These are phyloP conservation scores for Cordyceps militaris DNA, from an alignment of 2,329 filamentous ascomycete genomes.

Conservation along the genomic window DNA sequence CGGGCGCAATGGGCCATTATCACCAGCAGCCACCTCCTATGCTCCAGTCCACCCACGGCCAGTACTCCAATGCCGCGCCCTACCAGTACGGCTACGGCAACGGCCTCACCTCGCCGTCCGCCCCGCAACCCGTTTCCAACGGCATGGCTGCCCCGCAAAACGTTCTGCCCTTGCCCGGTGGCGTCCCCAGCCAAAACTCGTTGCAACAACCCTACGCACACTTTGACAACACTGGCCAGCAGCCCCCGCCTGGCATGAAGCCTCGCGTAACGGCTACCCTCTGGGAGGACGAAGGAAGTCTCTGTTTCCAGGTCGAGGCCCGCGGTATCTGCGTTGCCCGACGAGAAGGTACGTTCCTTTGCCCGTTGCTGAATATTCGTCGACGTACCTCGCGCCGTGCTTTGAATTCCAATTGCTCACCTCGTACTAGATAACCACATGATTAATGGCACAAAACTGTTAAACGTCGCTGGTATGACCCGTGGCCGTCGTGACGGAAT, in stretches of 20 bases:
- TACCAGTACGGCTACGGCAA: constrained; percentile 71
- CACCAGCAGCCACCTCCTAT: constrained; percentile 70
- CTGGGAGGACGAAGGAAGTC: constrained; percentile 96
- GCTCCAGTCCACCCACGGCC: constrained; percentile 62
- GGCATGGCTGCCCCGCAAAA: constrained; percentile 57
- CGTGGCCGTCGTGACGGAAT: constrained; percentile 92
- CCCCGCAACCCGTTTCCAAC: constrained; percentile 60
- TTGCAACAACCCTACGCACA: constrained; percentile 52
- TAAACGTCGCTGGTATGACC: constrained; percentile 98
- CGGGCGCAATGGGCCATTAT: constrained; percentile 68
- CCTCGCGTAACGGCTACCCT: constrained; percentile 91
- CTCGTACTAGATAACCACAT: constrained; percentile 74
- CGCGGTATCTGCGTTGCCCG: constrained; percentile 92
- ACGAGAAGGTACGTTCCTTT: constrained; percentile 63
- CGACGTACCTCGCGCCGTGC: background rate
- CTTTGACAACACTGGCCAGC: constrained; percentile 82
- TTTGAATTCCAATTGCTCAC: background rate
- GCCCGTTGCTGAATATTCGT: background rate
- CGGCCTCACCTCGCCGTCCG: constrained; percentile 73
- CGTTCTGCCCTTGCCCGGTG: constrained; percentile 60
- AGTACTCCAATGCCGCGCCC: constrained; percentile 57
- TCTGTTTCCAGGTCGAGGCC: constrained; percentile 97
- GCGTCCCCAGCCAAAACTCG: constrained; percentile 41
- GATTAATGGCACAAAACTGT: constrained; percentile 95
- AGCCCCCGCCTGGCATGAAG: constrained; percentile 91